These are phyloP conservation scores for Rhodotorula taiwanensis DNA, from an alignment of 768 basidiomycete genomes.

Conservation along the genomic window DNA sequence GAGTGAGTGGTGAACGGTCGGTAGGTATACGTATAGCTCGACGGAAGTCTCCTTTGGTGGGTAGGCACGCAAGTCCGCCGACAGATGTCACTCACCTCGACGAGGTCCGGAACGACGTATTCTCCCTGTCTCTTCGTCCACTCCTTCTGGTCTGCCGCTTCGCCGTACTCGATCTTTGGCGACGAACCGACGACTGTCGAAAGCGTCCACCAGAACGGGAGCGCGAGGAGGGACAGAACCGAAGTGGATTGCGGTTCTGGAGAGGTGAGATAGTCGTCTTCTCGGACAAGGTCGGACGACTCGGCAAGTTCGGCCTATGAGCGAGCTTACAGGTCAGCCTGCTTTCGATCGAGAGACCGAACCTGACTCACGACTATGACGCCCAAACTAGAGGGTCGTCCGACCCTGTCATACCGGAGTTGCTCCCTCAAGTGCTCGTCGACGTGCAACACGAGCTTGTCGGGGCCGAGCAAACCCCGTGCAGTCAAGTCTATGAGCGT, in stretches of 20 bases:
- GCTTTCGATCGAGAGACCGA: accelerated
- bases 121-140: constrained; percentile 24
- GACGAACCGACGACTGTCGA: constrained; percentile 9
- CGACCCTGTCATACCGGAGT: constrained; percentile 19
- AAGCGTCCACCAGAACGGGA: constrained; percentile 32
- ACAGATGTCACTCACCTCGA: constrained; percentile 16
- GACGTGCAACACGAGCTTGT: constrained; percentile 28
- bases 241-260: constrained; percentile 3
- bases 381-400: constrained; percentile 25
- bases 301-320: constrained; percentile 15
- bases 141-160: constrained; percentile 26
- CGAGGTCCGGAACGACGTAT: constrained; percentile 28
- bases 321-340: neutral
- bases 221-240: constrained; percentile 18
- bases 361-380: constrained; percentile 20
- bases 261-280: constrained; percentile 9
- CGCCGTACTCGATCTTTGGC: constrained; percentile 6
- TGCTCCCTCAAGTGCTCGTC: constrained; percentile 21
- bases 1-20: no score
- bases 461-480: constrained; percentile 13
- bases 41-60: no score
- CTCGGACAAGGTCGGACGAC: constrained; percentile 8
- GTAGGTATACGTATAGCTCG: no score
- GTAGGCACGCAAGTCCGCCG: no score
- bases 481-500: constrained; percentile 17